These are phyloP conservation scores for Bacterosira constricta DNA, from an alignment of 108 stramenopile genomes.

Conservation along the genomic window DNA sequence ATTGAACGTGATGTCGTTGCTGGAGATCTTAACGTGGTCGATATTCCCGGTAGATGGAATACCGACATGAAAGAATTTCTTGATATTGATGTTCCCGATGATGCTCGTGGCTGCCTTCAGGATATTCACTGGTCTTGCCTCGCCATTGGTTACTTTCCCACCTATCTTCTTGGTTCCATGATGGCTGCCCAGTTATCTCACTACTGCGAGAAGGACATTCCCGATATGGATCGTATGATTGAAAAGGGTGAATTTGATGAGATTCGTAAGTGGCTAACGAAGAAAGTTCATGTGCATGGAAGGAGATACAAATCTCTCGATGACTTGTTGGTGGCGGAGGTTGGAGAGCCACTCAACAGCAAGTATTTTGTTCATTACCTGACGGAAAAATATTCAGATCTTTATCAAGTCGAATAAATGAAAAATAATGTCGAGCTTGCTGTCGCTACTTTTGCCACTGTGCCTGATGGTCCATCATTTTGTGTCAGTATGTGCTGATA, in stretches of 20 bases:
- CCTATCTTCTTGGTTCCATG: constrained; percentile 88
- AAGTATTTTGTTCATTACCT: constrained; percentile 84
- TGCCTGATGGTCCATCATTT: too few species aligned
- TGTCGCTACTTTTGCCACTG: too few species aligned
- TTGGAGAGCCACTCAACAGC: constrained; percentile 79
- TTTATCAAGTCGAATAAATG: constrained; percentile 65
- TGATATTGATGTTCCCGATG: constrained; percentile 78
- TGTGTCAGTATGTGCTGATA: too few species aligned
- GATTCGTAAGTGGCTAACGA: constrained; percentile 78
- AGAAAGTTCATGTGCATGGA: constrained; percentile 82
- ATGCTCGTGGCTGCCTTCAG: constrained; percentile 84
- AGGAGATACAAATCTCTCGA: constrained; percentile 71
- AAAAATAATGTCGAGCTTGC: too few species aligned
- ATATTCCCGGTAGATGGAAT: constrained; percentile 85
- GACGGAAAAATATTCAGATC: constrained; percentile 75
- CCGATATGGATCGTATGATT: constrained; percentile 67
- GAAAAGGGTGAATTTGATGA: constrained; percentile 76
- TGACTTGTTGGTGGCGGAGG: constrained; percentile 68
- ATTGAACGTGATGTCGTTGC: constrained; percentile 85
- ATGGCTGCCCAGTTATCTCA: constrained; percentile 86
- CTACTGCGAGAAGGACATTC: constrained; percentile 69
- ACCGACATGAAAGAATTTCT: constrained; percentile 72
- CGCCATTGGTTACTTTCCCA: constrained; percentile 93
- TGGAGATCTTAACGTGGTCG: constrained; percentile 65
- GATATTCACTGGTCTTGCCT: constrained; percentile 87